These are phyloP conservation scores for Cyclotella atomus DNA, from an alignment of 108 stramenopile species.

Conservation along the genomic window DNA sequence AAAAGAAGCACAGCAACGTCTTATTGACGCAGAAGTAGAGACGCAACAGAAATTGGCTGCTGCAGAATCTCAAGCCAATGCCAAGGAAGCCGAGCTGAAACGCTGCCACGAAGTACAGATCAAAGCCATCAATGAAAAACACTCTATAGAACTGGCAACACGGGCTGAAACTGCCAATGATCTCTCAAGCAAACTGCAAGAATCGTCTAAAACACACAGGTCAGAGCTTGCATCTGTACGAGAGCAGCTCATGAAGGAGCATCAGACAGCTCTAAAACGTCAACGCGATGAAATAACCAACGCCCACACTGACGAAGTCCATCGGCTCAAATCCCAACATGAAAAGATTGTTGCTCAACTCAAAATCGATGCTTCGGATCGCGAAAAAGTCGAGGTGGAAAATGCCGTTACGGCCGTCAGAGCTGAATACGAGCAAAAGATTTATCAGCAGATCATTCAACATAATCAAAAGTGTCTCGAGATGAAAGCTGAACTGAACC, in stretches of 20 bases:
- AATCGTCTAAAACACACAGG: constrained; percentile 11
- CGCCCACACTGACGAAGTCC: constrained; percentile 26
- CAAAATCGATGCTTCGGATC: constrained; percentile 23
- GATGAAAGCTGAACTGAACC: constrained; percentile 8
- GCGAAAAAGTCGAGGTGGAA: constrained; percentile 32
- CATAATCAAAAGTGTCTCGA: constrained; percentile 5
- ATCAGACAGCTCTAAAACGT: not conserved
- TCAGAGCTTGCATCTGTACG: not conserved
- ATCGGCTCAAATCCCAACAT: constrained; percentile 34
- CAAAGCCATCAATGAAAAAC: not conserved
- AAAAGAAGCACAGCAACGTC: constrained; percentile 17
- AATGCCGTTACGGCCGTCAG: constrained; percentile 21
- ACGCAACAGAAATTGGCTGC: constrained; percentile 2
- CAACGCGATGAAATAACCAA: constrained; percentile 29
- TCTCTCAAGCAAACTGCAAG: constrained; percentile 18
- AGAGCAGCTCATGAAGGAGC: not conserved
- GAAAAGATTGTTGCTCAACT: constrained; percentile 17
- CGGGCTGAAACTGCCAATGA: constrained; percentile 8
- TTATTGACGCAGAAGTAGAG: constrained; percentile 1
- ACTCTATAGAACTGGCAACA: not conserved
- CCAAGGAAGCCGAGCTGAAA: not conserved
- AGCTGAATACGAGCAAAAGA: constrained; percentile 29
- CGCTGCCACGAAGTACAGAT: not conserved
- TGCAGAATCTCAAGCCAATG: constrained; percentile 4
- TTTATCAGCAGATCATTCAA: constrained; percentile 11